Evolutionary conservation across 2,329 filamentous ascomycete species (phyloP).

Genomic region (Arthroderma sp.): DNA sequence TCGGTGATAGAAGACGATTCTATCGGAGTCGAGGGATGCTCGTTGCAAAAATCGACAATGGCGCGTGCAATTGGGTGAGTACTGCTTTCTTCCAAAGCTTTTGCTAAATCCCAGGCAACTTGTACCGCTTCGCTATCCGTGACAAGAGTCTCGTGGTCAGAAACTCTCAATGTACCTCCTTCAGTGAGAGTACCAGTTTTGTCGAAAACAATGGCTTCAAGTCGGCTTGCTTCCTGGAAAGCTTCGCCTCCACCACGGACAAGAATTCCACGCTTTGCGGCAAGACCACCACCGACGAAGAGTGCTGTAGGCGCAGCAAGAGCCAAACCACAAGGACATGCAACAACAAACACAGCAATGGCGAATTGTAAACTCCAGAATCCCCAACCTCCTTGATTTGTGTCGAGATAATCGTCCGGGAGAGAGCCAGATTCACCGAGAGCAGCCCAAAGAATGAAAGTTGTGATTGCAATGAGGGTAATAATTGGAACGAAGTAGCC

Average conservation of each 20-base stretch:
- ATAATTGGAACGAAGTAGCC: slow-evolving; percentile 38
- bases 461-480: slow-evolving; percentile 34
- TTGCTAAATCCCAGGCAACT: slow-evolving; percentile 34
- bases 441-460: slow-evolving; percentile 35
- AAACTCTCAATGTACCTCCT: slow-evolving; percentile 45
- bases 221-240: slow-evolving; percentile 67
- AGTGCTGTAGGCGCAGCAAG: slow-evolving; percentile 79
- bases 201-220: slow-evolving; percentile 73
- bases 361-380: slow-evolving; percentile 50
- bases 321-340: slow-evolving; percentile 71
- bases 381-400: slow-evolving; percentile 37
- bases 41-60: slow-evolving; percentile 36
- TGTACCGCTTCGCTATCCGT: slow-evolving; percentile 22
- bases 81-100: slow-evolving; percentile 44
- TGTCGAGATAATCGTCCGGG: slow-evolving; percentile 38
- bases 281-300: slow-evolving; percentile 68
- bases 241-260: slow-evolving; percentile 76
- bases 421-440: slow-evolving; percentile 32
- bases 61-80: slow-evolving; percentile 48
- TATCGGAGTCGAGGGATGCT: slow-evolving; percentile 16
- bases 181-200: slow-evolving; percentile 76
- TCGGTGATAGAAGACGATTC: slow-evolving; percentile 35
- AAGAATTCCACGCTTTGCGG: slow-evolving; percentile 66
- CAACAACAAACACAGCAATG: slow-evolving; percentile 76
- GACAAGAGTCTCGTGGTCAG: slow-evolving; percentile 35